Base-by-base conservation (phyloP, 257 asterid species). In the Dorcoceras hygrometricum region DNA sequence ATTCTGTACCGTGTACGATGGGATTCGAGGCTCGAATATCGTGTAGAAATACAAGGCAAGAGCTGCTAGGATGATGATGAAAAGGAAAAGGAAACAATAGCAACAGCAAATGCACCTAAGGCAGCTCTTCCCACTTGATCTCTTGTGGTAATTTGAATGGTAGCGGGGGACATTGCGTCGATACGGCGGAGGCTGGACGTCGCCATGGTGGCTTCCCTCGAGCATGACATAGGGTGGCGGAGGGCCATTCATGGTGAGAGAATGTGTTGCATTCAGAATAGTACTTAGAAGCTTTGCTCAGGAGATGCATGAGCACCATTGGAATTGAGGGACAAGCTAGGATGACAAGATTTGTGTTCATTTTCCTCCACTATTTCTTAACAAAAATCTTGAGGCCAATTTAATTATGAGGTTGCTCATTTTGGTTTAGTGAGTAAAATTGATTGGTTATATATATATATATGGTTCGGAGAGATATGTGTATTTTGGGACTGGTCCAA, bases 51-150 rank as follows among this genome's bases (percentile, higher is more conserved):
- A 69, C 32, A 62, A 19, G 14, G 62, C 3, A 25, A 65, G 2
- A 25, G 55, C 57, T 0, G 56, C 9, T 2, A 68, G 0, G 11
- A 80, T 3, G 66, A 84, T 0, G 32, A 84, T 6, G 50, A 88
- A 9, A 72, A 84, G 23, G 48, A 86, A 23, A 34, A 69, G 22
- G 81, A 85, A 82, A 36, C 67, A 83, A 63, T 55, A 78, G 58
- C 80, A 84, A 62, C 88, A 77, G 62, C 86, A 82, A 1, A 86
- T 68, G 81, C 80, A 82, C 25, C 82, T 73, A 12, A 73, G 68
- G 59, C 75, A 74, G n/a, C 51, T 25, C 0, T 28, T 7, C 0
- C 31, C 59, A 9, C 63, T 3, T 19, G 72, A 51, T 0, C 28
- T 66, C n/a, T 58, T 61, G 10, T 48, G 62, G 36, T 60, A 20